Conservation (phyloP, 2,329 filamentous ascomycete genomes). For the Paecilomyces sp. region DNA sequence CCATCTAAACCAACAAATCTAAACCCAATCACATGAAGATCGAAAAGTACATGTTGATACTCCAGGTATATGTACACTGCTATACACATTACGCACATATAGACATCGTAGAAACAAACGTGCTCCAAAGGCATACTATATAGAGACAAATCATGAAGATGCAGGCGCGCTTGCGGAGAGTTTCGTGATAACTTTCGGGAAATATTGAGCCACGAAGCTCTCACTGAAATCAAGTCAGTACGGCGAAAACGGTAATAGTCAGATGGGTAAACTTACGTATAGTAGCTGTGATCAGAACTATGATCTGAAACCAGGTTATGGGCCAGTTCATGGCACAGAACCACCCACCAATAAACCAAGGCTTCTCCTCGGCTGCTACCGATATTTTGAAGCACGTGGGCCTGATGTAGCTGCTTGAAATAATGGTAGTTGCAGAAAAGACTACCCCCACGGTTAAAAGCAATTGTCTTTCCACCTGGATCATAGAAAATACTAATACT, state of each 20-base stretch:
- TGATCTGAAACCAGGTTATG: slow-evolving; percentile 83
- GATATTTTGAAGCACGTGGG: slow-evolving; percentile 33
- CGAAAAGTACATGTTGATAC: not conserved
- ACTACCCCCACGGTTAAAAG: slow-evolving; percentile 81
- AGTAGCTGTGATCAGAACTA: slow-evolving; percentile 72
- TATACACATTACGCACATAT: not conserved
- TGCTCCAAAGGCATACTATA: not conserved
- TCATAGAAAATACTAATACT: slow-evolving; percentile 86
- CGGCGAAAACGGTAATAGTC: not conserved
- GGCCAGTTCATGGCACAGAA: slow-evolving; percentile 90
- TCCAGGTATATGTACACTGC: not conserved
- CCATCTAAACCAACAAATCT: not conserved
- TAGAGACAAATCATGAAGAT: not conserved
- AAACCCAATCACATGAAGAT: not conserved
- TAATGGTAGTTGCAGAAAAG: slow-evolving; percentile 92
- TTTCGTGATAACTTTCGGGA: slow-evolving; percentile 59
- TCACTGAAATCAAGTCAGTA: slow-evolving; percentile 43
- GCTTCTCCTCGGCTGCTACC: slow-evolving; percentile 56
- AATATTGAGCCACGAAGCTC: slow-evolving; percentile 71
- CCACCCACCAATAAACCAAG: slow-evolving; percentile 85
- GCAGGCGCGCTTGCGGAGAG: slow-evolving; percentile 21
- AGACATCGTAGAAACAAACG: not conserved
- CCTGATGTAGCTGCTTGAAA: slow-evolving; percentile 70
- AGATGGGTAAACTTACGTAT: slow-evolving; percentile 42
- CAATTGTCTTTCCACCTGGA: slow-evolving; percentile 69